These are phyloP conservation scores for Fraxinus sp. DNA, from an alignment of 305 asterid genomes.

Conservation along the genomic window DNA sequence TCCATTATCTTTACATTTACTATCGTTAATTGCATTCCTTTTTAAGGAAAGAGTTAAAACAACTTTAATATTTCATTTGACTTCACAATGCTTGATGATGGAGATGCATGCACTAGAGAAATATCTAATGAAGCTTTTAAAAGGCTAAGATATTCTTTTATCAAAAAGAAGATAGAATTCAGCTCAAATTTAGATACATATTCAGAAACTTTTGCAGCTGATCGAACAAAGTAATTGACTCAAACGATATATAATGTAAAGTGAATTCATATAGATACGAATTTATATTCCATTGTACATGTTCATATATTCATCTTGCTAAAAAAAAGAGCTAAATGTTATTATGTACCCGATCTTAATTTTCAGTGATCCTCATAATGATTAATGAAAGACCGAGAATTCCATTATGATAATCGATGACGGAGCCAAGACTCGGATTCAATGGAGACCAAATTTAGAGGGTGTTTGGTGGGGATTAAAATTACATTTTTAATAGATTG, in stretches of 20 bases:
- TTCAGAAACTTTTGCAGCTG: neutral
- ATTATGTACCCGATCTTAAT: too few relatives aligned
- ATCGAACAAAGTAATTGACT: too few relatives aligned
- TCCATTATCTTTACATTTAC: slow-evolving; percentile 42
- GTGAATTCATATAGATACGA: too few relatives aligned
- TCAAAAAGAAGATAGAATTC: neutral
- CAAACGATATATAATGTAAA: too few relatives aligned
- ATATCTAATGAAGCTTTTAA: neutral
- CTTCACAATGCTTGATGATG: slow-evolving; percentile 17
- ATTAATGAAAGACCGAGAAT: too few relatives aligned
- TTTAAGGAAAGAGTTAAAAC: slow-evolving; percentile 37
- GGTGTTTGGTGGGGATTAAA: too few relatives aligned
- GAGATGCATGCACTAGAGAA: neutral
- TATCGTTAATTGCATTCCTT: slow-evolving; percentile 53
- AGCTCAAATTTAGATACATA: neutral
- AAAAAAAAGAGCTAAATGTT: neutral
- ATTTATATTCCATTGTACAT: neutral
- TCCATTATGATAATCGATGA: too few relatives aligned
- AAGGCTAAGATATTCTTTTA: neutral
- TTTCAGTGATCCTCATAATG: too few relatives aligned
- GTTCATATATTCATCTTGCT: neutral
- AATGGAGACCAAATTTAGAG: too few relatives aligned
- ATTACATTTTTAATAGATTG: too few relatives aligned
- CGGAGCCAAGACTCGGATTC: too few relatives aligned
- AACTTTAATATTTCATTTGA: slow-evolving; percentile 21